Base-by-base conservation (phyloP, 129 eudicot genomes). In the Centella asiatica region DNA sequence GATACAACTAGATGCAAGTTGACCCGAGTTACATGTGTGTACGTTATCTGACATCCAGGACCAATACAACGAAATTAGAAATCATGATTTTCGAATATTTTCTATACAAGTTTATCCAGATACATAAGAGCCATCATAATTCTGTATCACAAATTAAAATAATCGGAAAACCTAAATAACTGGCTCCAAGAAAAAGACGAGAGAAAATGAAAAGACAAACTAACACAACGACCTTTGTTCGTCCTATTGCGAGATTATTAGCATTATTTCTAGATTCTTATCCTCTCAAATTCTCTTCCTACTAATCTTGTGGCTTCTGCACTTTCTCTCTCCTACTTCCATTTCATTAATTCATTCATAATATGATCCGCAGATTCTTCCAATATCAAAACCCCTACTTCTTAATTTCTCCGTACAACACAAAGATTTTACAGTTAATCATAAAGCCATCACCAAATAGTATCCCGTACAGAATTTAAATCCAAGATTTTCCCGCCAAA, bases 251-350 rank as follows among this genome's bases (percentile, higher is more conserved):
- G 44, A 1, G 19, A 26, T 27, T 55, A 57, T 13, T 18, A 57
- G 62, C 27, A 37, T 26, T 60, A 23, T 51, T 24, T 11, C 20
- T 5, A 13, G 1, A 11, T 20, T 8, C 66, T 60, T 60, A 42
- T 40, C 66, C 66, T 13, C 28, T 20, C 36, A 40, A 34, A 23
- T 40, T 18, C 20, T 60, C 24, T 0, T 39, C 66, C 50, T 39
- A 5, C 27, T 58, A n/a, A 12, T 42, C 27, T 17, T 60, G 66
- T 60, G 66, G 66, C 66, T 37, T 60, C 51, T 4, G 23, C 13
- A 24, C 24, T 17, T 14, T 60, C 36, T 26, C 24, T 26, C 52
- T 26, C 37, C 20, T 0, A 5, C 56, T 13, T 58, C 20, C 24
- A 34, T 34, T 10, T 8, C 28, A n/a, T 34, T 9, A 11, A 11